These are phyloP conservation scores for Phytopythium vexans DNA, from an alignment of 352 stramenopile species.

Conservation along the genomic window DNA sequence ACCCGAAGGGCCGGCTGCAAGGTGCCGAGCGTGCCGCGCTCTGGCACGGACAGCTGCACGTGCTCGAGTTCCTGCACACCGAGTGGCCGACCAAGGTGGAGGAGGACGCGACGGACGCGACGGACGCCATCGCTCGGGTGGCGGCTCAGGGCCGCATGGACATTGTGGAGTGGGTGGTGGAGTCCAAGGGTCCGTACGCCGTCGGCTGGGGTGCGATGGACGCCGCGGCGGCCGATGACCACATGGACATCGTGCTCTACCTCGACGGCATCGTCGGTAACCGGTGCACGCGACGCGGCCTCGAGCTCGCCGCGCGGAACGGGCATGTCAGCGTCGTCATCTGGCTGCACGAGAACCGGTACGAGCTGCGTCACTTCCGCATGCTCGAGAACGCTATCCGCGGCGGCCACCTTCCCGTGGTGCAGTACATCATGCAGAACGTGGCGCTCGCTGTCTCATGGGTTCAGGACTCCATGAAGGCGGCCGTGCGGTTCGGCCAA, in stretches of 20 bases:
- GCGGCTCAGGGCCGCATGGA: conserved; percentile 10
- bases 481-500: conserved; percentile 21
- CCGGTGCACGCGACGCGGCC: conserved; percentile 29
- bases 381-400: conserved; percentile 39
- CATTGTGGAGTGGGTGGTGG: conserved; percentile 33
- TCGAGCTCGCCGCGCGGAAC: conserved; percentile 24
- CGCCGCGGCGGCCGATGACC: conserved; percentile 33
- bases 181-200: conserved; percentile 33
- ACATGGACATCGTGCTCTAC: conserved; percentile 36
- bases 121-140: conserved; percentile 33
- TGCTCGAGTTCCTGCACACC: conserved; percentile 29
- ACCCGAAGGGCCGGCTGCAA: conserved; percentile 32
- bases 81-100: conserved; percentile 35
- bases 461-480: conserved; percentile 26
- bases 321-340: conserved; percentile 31
- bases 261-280: conserved; percentile 28
- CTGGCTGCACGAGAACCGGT: conserved; percentile 31
- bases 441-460: conserved; percentile 32
- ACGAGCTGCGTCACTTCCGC: conserved; percentile 29
- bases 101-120: conserved; percentile 24
- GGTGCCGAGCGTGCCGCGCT: conserved; percentile 29
- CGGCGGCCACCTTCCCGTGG: conserved; percentile 31
- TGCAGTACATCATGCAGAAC: conserved; percentile 35
- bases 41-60: conserved; percentile 29
- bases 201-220: conserved; percentile 36